Base-by-base conservation (phyloP, 495 filamentous ascomycete genomes). In the Barbatosphaeria neglecta region DNA sequence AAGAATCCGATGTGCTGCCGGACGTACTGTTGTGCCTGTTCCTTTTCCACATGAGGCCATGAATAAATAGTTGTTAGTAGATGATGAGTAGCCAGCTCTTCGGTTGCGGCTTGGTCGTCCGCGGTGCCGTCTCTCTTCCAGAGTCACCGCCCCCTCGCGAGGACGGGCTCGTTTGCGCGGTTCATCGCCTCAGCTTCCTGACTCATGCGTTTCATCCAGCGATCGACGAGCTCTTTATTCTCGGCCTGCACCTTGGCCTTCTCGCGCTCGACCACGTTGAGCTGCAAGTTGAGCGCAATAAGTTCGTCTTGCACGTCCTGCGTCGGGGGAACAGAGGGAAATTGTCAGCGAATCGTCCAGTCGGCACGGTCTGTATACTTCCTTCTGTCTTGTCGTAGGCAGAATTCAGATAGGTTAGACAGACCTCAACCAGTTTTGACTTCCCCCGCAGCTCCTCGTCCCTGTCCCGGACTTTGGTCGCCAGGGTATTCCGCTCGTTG, bases 141-240 rank as follows among this genome's bases (percentile, higher is more conserved):
- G 16, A n/a, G 10, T 33, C 28, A 49, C 19, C 23, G 41, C 5
- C 23, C 35, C 24, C 24, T 39, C 6, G 35, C 22, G 22, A 43
- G 35, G 24, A 48, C 8, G 2, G 49, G 47, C 42, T 72, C 68
- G 44, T 74, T 69, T 44, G 66, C 60, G 24, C 83, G 63, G 58
- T 95, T 96, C 86, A 95, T 86, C 19, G 76, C 81, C 46, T 93
- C 87, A 6, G 86, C 90, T 67, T 95, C 89, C 61, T 79, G 72
- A 6, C 80, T 82, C 72, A 90, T 87, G 48, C 84, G 73, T 50
- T 75, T 77, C 87, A 97, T 92, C 86, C 86, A 96, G 39, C 90
- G 76, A 56, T 89, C 82, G 44, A 95, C 78, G 28, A 96, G 69
- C 40, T 95, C 84, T 56, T 86, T 75, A 56, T 97, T 95, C 57